phyloP scores from a whole-genome alignment of 768 basidiomycete species.

The Boletellus emodensis region DNA sequence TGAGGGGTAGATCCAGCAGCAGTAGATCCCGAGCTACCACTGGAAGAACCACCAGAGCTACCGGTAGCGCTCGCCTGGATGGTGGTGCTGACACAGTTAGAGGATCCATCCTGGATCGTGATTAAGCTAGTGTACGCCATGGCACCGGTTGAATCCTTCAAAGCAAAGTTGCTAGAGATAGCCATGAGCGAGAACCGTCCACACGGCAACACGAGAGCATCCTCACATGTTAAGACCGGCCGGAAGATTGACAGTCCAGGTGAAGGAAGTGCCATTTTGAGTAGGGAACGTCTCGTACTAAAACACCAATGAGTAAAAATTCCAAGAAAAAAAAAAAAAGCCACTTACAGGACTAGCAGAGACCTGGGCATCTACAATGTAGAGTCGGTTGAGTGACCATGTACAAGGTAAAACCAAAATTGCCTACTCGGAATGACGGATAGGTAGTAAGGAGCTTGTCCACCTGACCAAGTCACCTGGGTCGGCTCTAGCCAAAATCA shows the following conservation, averaged over 20 bases:
- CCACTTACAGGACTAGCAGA: slow-evolving; percentile 47
- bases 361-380: slow-evolving; percentile 47
- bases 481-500: slow-evolving; percentile 48
- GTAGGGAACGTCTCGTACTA: slow-evolving; percentile 54
- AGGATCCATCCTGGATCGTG: slow-evolving; percentile 36
- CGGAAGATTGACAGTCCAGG: slow-evolving; percentile 54
- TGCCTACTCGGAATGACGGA: slow-evolving; percentile 57
- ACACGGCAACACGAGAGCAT: neutral
- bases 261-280: slow-evolving; percentile 39
- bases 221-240: slow-evolving; percentile 45
- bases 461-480: slow-evolving; percentile 50
- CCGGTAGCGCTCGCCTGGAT: slow-evolving; percentile 12
- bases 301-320: slow-evolving; percentile 2
- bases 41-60: slow-evolving; percentile 3
- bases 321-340: neutral
- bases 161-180: slow-evolving; percentile 41
- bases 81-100: slow-evolving; percentile 26
- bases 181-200: neutral
- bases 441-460: slow-evolving; percentile 54
- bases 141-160: slow-evolving; percentile 59
- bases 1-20: neutral
- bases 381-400: neutral
- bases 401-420: accelerated
- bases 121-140: slow-evolving; percentile 50
- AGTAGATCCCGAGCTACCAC: slow-evolving; percentile 5